Evolutionary conservation across 1,284 basidiomycete genomes (phyloP).

Genomic region (Xerocomus amazonicus): DNA sequence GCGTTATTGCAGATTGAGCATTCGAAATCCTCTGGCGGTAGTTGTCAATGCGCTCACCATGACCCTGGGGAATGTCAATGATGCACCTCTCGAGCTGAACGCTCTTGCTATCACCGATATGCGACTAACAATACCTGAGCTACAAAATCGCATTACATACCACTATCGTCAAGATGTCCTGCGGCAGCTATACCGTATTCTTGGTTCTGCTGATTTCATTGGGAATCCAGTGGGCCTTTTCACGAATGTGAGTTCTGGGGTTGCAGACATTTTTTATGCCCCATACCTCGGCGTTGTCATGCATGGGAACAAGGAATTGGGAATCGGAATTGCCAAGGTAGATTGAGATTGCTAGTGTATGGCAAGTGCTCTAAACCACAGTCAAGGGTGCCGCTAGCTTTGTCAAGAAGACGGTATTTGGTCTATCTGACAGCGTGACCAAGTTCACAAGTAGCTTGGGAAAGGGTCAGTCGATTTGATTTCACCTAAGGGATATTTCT

Average conservation of each 20-base stretch:
- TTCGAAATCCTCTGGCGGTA: slow-evolving; percentile 91
- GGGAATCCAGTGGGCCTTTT: slow-evolving; percentile 94
- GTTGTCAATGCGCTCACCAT: slow-evolving; percentile 94
- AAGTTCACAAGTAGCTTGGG: slow-evolving; percentile 97
- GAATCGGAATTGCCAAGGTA: slow-evolving; percentile 95
- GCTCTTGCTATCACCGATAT: slow-evolving; percentile 95
- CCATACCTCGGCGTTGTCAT: slow-evolving; percentile 97
- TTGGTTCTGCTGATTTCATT: slow-evolving; percentile 96
- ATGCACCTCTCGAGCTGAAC: slow-evolving; percentile 94
- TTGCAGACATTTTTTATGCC: slow-evolving; percentile 98
- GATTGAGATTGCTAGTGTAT: background rate
- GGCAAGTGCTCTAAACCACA: slow-evolving; percentile 10
- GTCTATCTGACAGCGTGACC: slow-evolving; percentile 92
- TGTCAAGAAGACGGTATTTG: slow-evolving; percentile 98
- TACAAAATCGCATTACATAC: slow-evolving; percentile 83
- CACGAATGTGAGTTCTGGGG: slow-evolving; percentile 98
- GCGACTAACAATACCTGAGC: slow-evolving; percentile 80
- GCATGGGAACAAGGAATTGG: slow-evolving; percentile 95
- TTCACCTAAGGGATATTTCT: background rate
- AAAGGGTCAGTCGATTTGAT: slow-evolving; percentile 60
- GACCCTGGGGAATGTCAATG: slow-evolving; percentile 97
- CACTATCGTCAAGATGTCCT: slow-evolving; percentile 96
- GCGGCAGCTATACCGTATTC: slow-evolving; percentile 91
- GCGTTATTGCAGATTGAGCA: slow-evolving; percentile 55
- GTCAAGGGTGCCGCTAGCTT: slow-evolving; percentile 91